phyloP scores from a whole-genome alignment of 768 basidiomycete species.

The Amanita inopinata region DNA sequence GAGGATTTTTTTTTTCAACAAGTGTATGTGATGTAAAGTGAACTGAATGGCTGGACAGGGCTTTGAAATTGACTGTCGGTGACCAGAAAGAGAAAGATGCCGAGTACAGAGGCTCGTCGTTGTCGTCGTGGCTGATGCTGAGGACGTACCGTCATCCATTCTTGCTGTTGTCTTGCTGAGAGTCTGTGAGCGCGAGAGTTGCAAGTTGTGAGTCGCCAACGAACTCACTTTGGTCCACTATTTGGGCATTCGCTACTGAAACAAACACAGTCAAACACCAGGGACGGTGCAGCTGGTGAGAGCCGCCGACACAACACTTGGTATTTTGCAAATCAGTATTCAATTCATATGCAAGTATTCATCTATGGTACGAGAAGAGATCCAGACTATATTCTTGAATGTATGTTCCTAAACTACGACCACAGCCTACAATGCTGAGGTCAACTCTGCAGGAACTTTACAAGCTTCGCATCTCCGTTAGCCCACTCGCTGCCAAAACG shows the following conservation, averaged over 20 bases:
- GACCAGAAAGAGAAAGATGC: conserved; percentile 29
- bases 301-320: too few relatives aligned
- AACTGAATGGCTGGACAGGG: conserved; percentile 14
- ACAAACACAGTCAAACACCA: conserved; percentile 3
- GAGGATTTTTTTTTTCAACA: not conserved
- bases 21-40: conserved; percentile 15
- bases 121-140: conserved; percentile 69
- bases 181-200: not conserved
- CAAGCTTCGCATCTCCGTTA: conserved; percentile 31
- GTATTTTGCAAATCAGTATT: too few relatives aligned
- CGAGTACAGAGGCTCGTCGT: conserved; percentile 34
- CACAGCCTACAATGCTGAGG: conserved; percentile 25
- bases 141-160: conserved; percentile 72
- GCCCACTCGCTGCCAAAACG: conserved; percentile 49
- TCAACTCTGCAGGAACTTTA: conserved; percentile 59
- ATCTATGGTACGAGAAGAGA: too few relatives aligned
- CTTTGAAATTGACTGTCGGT: conserved; percentile 16
- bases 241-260: not conserved
- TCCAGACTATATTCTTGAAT: too few relatives aligned
- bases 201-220: not conserved
- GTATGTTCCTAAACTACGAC: conserved; percentile 68
- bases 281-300: not conserved
- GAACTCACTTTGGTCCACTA: not conserved
- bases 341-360: conserved; percentile 13
- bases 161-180: conserved; percentile 16